phyloP scores from a whole-genome alignment of 1,139 yeast species.

The Blastobotrys ciferrii region DNA sequence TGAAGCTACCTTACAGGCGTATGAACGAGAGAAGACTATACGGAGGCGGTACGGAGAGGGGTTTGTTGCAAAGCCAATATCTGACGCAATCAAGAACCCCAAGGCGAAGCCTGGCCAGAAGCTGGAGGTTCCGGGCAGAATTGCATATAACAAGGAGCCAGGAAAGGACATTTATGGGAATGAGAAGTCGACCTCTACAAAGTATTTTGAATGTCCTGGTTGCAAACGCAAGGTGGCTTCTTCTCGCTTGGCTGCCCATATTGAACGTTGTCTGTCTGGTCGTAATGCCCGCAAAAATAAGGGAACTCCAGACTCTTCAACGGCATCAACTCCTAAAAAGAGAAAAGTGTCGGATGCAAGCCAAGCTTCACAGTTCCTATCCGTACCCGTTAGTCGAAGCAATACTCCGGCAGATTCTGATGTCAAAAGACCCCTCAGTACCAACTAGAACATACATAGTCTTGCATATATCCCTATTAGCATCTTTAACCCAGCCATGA shows the following conservation, averaged over 20 bases:
- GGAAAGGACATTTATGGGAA: conserved; percentile 54
- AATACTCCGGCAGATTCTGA: conserved; percentile 19
- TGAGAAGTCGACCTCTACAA: conserved; percentile 43
- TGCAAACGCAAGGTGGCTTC: conserved; percentile 89
- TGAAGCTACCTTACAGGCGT: conserved; percentile 42
- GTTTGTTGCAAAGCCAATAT: conserved; percentile 23
- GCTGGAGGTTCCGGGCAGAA: conserved; percentile 31
- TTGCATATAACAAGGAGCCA: conserved; percentile 30
- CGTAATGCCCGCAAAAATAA: conserved; percentile 28
- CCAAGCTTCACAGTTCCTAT: conserved; percentile 31
- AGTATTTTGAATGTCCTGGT: conserved; percentile 73
- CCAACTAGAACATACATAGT: background rate
- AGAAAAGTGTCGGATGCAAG: conserved; percentile 22
- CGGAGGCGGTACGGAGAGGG: conserved; percentile 33
- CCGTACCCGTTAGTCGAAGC: conserved; percentile 23
- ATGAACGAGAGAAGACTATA: conserved; percentile 42
- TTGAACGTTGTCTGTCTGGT: conserved; percentile 80
- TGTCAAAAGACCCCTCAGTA: conserved; percentile 12
- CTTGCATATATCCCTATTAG: background rate
- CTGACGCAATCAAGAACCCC: conserved; percentile 13
- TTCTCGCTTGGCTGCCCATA: conserved; percentile 86
- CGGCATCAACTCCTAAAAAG: conserved; percentile 14
- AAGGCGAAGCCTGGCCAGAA: conserved; percentile 21
- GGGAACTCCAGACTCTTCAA: background rate
- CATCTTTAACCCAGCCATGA: no score